phyloP scores from a whole-genome alignment of 306 rosid genomes.

The Vigna angularis region DNA sequence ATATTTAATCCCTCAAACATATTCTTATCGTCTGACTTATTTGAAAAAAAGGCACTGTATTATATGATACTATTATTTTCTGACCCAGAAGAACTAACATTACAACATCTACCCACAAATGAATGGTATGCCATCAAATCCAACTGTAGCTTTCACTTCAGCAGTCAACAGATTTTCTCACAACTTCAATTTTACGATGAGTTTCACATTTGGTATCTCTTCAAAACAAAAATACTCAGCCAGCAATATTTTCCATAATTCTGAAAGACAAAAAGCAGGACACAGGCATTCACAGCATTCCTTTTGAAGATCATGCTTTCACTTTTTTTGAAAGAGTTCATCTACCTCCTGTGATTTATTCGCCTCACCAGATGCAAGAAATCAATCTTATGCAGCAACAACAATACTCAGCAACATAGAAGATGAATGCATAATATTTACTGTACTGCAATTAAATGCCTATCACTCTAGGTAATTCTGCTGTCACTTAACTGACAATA shows the following conservation, averaged over 20 bases:
- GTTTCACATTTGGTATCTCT: slow-evolving; percentile 38
- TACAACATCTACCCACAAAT: slow-evolving; percentile 40
- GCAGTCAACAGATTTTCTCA: slow-evolving; percentile 36
- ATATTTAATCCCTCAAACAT: slow-evolving; percentile 40
- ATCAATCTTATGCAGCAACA: slow-evolving; percentile 41
- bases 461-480: slow-evolving; percentile 32
- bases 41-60: slow-evolving; percentile 41
- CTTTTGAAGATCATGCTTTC: slow-evolving; percentile 37
- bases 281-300: slow-evolving; percentile 20
- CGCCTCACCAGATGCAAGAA: slow-evolving; percentile 35
- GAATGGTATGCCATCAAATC: slow-evolving; percentile 29
- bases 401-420: slow-evolving; percentile 26
- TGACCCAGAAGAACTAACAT: slow-evolving; percentile 35
- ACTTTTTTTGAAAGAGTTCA: slow-evolving; percentile 26
- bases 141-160: slow-evolving; percentile 37
- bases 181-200: slow-evolving; percentile 39
- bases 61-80: slow-evolving; percentile 38
- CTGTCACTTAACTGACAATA: slow-evolving; percentile 42
- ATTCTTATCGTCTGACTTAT: slow-evolving; percentile 44
- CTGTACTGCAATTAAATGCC: slow-evolving; percentile 26
- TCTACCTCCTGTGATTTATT: slow-evolving; percentile 41
- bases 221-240: slow-evolving; percentile 36
- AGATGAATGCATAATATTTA: slow-evolving; percentile 18
- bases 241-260: slow-evolving; percentile 37
- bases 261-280: slow-evolving; percentile 44